Evolutionary conservation across 768 basidiomycete species (phyloP).

Genomic region (Rhodotorula kratochvilovae): DNA sequence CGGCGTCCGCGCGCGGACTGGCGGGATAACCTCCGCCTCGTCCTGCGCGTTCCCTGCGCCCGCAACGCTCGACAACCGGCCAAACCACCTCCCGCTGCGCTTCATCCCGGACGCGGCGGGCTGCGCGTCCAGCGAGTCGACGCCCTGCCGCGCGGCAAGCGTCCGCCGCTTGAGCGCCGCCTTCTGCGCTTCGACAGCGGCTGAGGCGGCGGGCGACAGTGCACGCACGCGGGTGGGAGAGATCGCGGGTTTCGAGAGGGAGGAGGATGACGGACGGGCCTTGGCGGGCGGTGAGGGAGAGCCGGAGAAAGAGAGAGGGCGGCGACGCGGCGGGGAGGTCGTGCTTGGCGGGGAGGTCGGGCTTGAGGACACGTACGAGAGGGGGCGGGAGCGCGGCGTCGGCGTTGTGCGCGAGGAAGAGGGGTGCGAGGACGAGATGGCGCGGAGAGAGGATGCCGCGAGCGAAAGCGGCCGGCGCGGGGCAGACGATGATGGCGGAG

Average conservation of each 20-base stretch:
- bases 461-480: not conserved
- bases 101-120: not conserved
- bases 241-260: not conserved
- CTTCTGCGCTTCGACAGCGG: slow-evolving; percentile 9
- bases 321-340: not conserved
- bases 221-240: not conserved
- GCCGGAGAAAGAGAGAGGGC: not conserved
- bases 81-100: not conserved
- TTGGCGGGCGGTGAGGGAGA: not conserved
- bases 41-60: not conserved
- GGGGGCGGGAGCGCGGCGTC: not conserved
- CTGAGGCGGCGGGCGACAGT: not conserved
- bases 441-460: not conserved
- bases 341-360: not conserved
- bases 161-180: slow-evolving; percentile 2
- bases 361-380: not conserved
- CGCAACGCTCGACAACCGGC: not conserved
- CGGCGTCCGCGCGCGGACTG: not conserved
- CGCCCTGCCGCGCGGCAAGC: not conserved
- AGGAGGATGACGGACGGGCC: not conserved
- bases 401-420: not conserved
- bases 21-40: not conserved
- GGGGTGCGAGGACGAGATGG: not conserved
- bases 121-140: not conserved
- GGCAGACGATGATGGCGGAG: not conserved